phyloP scores from a whole-genome alignment of 371 early-diverging fungal species.

The Syncephalastrum racemosum region DNA sequence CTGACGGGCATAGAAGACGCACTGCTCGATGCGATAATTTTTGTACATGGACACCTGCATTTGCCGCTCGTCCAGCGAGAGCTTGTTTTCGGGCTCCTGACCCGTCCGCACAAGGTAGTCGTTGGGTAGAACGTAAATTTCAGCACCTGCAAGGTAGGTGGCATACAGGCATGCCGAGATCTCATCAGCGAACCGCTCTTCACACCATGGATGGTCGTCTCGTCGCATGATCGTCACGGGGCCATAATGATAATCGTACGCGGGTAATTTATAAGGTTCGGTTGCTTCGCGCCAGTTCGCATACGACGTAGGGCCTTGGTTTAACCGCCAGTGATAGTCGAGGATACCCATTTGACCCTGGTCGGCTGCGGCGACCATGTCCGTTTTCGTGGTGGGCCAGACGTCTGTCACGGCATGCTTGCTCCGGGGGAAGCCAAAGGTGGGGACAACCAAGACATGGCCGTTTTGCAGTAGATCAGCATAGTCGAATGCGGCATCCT shows the following conservation, averaged over 20 bases:
- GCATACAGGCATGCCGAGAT: conserved; percentile 36
- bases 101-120: conserved; percentile 34
- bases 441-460: conserved; percentile 37
- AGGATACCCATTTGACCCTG: conserved; percentile 28
- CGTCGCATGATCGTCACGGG: conserved; percentile 34
- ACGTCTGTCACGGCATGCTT: conserved; percentile 10
- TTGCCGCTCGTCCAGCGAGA: conserved; percentile 22
- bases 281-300: conserved; percentile 30
- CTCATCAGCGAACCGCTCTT: conserved; percentile 45
- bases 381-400: conserved; percentile 29
- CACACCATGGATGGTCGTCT: conserved; percentile 44
- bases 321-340: conserved; percentile 35
- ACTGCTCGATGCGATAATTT: conserved; percentile 39
- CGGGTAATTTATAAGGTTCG: conserved; percentile 34
- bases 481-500: conserved; percentile 16
- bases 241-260: conserved; percentile 37
- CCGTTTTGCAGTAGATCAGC: conserved; percentile 21
- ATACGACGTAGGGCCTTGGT: conserved; percentile 37
- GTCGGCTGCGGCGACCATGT: conserved; percentile 29
- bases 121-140: conserved; percentile 39
- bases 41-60: conserved; percentile 28
- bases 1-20: conserved; percentile 41
- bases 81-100: conserved; percentile 25
- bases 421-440: conserved; percentile 30
- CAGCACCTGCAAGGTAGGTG: conserved; percentile 34